These are phyloP conservation scores for Tricladium varicosporioides DNA, from an alignment of 2,329 filamentous ascomycete species.

Conservation along the genomic window DNA sequence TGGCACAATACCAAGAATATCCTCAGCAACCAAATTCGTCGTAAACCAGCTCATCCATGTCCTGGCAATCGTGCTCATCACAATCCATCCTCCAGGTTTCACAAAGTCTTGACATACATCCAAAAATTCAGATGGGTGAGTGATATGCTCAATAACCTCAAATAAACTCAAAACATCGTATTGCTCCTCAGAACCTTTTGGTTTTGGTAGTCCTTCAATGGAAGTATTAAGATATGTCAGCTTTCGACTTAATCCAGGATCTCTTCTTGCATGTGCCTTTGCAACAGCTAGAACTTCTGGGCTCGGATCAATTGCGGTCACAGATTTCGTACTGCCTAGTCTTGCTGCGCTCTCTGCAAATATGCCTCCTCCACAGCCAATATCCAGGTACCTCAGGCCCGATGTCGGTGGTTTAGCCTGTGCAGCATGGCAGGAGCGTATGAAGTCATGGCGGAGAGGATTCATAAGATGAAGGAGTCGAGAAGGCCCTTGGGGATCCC, in stretches of 20 bases:
- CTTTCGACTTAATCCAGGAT: constrained; percentile 63
- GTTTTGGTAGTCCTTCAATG: constrained; percentile 65
- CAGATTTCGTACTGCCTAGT: constrained; percentile 57
- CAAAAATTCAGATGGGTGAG: constrained; percentile 72
- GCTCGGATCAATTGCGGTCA: constrained; percentile 78
- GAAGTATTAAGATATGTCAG: constrained; percentile 74
- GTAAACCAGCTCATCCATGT: constrained; percentile 88
- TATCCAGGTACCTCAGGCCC: constrained; percentile 74
- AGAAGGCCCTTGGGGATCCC: constrained; percentile 92
- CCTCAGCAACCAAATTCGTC: constrained; percentile 89
- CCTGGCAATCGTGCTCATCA: constrained; percentile 88
- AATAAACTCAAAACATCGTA: constrained; percentile 87
- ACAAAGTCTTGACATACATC: constrained; percentile 71
- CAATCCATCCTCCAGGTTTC: constrained; percentile 86
- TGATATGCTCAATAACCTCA: constrained; percentile 93
- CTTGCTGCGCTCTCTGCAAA: constrained; percentile 86
- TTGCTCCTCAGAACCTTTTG: constrained; percentile 39
- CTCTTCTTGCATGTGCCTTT: constrained; percentile 68
- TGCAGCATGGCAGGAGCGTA: constrained; percentile 66
- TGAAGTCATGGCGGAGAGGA: constrained; percentile 91
- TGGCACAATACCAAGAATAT: constrained; percentile 82
- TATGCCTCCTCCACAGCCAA: constrained; percentile 95
- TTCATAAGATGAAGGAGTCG: constrained; percentile 97
- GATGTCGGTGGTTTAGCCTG: constrained; percentile 41
- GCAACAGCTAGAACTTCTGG: constrained; percentile 73